Base-by-base conservation (phyloP, 768 basidiomycete genomes). In the Sarcomyxa edulis region DNA sequence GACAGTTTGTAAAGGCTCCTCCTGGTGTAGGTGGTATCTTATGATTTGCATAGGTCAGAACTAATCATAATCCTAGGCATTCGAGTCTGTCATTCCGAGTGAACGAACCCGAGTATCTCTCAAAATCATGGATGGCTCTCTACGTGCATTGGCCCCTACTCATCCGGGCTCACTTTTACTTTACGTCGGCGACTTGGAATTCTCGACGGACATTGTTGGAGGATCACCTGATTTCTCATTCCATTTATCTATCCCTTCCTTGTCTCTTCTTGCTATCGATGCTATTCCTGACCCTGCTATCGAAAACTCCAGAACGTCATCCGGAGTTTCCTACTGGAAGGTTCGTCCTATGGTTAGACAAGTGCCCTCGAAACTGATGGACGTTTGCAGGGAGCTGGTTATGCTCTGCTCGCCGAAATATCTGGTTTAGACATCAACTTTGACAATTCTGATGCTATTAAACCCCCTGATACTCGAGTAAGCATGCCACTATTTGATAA, bases 41-140 rank as follows among this genome's bases (percentile, higher is more conserved):
- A 40, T 27, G 25, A 4, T 11, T 14, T 25, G 14, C 37, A 12
- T 27, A 11, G 30, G 16, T 29, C 16, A 8, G 10, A 15, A 16
- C 37, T 44, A 33, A 43, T 35, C 19, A 33, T 20, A 33, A 19
- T 24, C 5, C 22, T 34, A 69, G 92, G 84, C 87, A 1, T 99
- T 99, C 52, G 94, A 94, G 57, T 74, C 90, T 16, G 92, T 96
- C 9, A 78, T 92, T 11, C 96, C 96, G 1, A 91, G 73, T 39
- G 96, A 98, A 55, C 64, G 84, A 29, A 97, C 92, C 5, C 65
- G 68, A 8, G 60, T 97, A 18, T 64, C 70, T n/a, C 43, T 94
- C 23, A 74, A 71, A 45, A 50, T 92, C 15, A 42, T 64, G 12
- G 84, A 93, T 49, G 74, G 79, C 7, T 85, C 88, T 0, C 49